Base-by-base conservation (phyloP, 805 yeast species). In the Candida orba region DNA sequence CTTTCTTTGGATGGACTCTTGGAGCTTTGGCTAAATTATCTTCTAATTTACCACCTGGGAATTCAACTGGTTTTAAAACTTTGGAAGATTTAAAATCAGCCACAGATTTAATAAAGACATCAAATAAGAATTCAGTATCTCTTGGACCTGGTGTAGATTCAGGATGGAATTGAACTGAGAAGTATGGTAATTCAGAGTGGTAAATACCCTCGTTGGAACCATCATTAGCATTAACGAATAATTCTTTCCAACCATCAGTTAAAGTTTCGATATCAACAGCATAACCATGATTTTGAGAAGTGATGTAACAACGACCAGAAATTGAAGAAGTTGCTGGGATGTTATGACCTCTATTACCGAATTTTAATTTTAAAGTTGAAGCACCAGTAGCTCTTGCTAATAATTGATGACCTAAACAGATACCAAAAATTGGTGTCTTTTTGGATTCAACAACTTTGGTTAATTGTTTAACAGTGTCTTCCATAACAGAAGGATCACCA, bases 121-220 rank as follows among this genome's bases (percentile, higher is more conserved):
- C 99, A 58, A 93, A 93, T 64, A 93, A 73, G 67, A 90, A 93
- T 69, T 93, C 99, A 41, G 99, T 93, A 65, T 93, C 99, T 65
- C 96, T 81, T 64, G 99, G 99, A 65, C 99, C 99, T 39, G 99
- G 98, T 40, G 96, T 88, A 22, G 97, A 87, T 73, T 93, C 99
- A 23, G 99, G 99, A 65, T 93, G 99, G 76, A 93, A 91, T 73
- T 93, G 99, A 39, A 93, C 98, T 14, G 99, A 93, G 75, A 93
- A 93, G 64, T 74, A 84, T 34, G 99, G 99, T 65, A 84, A 75
- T 52, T 79, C 73, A 36, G 82, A 76, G 69, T 91, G 87, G 72
- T 88, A 91, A 51, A 93, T 88, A 81, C 99, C 99, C 74, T 93
- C 99, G 67, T 93, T 93, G 33, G 98, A 89, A 44, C 90, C 91